Base-by-base conservation (phyloP, 73 alveolate genomes). In the Symbiodinium natans region DNA sequence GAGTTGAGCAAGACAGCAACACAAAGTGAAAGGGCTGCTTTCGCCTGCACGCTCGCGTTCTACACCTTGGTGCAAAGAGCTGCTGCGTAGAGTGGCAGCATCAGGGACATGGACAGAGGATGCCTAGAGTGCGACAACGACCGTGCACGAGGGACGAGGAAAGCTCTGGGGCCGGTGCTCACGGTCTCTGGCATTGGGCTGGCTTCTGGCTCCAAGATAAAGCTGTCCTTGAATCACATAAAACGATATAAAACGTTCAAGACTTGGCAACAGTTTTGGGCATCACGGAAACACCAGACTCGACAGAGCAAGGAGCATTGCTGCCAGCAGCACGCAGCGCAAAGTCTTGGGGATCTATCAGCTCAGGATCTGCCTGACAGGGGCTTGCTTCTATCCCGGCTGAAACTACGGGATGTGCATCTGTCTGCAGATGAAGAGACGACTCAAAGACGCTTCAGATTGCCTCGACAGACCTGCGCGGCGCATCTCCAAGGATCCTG, bases 131-230 rank as follows among this genome's bases (percentile, higher is more conserved):
- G n/a, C n/a, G n/a, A n/a, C n/a, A n/a, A n/a, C n/a, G n/a, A n/a
- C n/a, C n/a, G 63, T 48, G 63, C 63, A 48, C 8, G 63, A 48
- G 63, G 17, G 63, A 17, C 23, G 8, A 10, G 63, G 63, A 48
- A 10, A 48, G 63, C 63, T 23, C 86, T 15, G 43, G 42, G 38
- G 75, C 97, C 97, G 17, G 34, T 40, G 54, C 27, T 15, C 7
- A 68, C 59, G 21, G 39, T 52, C 85, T 87, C 94, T 29, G 88
- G 56, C n/a, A 90, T 19, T 7, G 97, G 97, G 80, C 82, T 59
- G 40, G 75, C 88, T 41, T 90, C 97, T 41, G 80, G 52, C 54
- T 90, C 97, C 87, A 90, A 56, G 56, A 83, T 56, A 31, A 68
- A 90, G 80, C 97, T 90, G 41, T 90, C 97, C 97, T 90, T 9